phyloP scores from a whole-genome alignment of 2,329 filamentous ascomycete species.

The Arthrocladium fulminans region DNA sequence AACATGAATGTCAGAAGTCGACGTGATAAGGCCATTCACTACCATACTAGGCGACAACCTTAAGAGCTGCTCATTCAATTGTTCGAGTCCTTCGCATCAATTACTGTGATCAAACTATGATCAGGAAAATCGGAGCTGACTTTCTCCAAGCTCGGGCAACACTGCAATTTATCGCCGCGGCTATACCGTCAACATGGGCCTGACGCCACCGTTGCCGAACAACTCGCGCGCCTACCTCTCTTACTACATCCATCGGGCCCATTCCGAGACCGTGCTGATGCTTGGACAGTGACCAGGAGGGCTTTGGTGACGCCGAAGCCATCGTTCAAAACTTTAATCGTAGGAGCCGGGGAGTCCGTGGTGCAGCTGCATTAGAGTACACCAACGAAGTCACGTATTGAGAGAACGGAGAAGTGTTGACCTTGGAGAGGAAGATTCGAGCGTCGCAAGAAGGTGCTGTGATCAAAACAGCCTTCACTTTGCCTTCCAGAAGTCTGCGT shows the following conservation, averaged over 20 bases:
- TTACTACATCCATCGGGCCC: slow-evolving; percentile 30
- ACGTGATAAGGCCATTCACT: slow-evolving; percentile 86
- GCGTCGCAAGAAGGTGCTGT: slow-evolving; percentile 52
- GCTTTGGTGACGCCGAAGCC: slow-evolving; percentile 27
- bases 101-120: slow-evolving; percentile 80
- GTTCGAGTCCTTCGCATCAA: slow-evolving; percentile 79
- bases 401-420: slow-evolving; percentile 25
- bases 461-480: slow-evolving; percentile 71
- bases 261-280: slow-evolving; percentile 27
- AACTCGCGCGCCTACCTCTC: slow-evolving; percentile 28
- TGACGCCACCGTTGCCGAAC: slow-evolving; percentile 57
- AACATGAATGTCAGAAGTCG: not conserved
- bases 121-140: slow-evolving; percentile 83
- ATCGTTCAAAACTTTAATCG: slow-evolving; percentile 27
- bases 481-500: not conserved
- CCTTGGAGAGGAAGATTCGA: slow-evolving; percentile 46
- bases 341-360: slow-evolving; percentile 28
- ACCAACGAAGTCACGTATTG: slow-evolving; percentile 14
- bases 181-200: slow-evolving; percentile 87
- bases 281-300: slow-evolving; percentile 26
- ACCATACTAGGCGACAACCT: slow-evolving; percentile 89
- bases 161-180: slow-evolving; percentile 95
- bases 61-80: slow-evolving; percentile 40
- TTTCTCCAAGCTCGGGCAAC: slow-evolving; percentile 89
- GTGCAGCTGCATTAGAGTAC: slow-evolving; percentile 29